Conservation (phyloP, 345 rosid species). For the Clarkia xantiana region DNA sequence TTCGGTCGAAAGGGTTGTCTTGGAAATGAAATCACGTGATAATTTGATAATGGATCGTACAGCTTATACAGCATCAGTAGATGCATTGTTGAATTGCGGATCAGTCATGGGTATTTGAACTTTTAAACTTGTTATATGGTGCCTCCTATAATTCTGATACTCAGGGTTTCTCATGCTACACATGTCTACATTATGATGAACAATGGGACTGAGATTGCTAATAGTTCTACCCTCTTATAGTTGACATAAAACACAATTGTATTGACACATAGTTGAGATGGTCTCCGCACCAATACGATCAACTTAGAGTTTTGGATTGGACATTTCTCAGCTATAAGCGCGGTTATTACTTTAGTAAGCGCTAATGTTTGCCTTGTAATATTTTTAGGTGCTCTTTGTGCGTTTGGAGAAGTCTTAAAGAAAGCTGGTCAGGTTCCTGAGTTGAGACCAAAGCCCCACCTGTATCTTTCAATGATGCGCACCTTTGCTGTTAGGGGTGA, state of each 20-base stretch:
- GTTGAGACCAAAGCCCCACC: constrained; percentile 63
- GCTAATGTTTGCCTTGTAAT: neutral
- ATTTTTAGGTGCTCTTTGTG: constrained; percentile 49
- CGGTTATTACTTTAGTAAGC: too few species aligned
- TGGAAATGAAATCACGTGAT: constrained; percentile 41
- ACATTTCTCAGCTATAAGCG: too few species aligned
- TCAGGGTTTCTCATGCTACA: too few species aligned
- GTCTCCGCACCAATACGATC: too few species aligned
- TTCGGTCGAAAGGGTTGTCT: constrained; percentile 30
- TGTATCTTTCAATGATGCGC: constrained; percentile 70
- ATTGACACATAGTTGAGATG: too few species aligned
- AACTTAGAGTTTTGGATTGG: too few species aligned
- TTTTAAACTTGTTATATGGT: constrained; percentile 4
- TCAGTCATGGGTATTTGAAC: constrained; percentile 34
- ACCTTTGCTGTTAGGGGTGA: constrained; percentile 44
- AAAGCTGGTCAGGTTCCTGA: constrained; percentile 26
- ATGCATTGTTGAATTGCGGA: constrained; percentile 49
- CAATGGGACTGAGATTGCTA: too few species aligned
- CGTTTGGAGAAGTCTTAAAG: constrained; percentile 66
- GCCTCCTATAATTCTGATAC: neutral
- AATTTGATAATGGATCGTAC: constrained; percentile 41
- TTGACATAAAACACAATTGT: too few species aligned
- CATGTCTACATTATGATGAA: too few species aligned
- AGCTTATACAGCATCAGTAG: constrained; percentile 54
- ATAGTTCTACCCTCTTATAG: too few species aligned